Evolutionary conservation across 2,329 filamentous ascomycete genomes (phyloP).

Genomic region (Epichloe typhina): DNA sequence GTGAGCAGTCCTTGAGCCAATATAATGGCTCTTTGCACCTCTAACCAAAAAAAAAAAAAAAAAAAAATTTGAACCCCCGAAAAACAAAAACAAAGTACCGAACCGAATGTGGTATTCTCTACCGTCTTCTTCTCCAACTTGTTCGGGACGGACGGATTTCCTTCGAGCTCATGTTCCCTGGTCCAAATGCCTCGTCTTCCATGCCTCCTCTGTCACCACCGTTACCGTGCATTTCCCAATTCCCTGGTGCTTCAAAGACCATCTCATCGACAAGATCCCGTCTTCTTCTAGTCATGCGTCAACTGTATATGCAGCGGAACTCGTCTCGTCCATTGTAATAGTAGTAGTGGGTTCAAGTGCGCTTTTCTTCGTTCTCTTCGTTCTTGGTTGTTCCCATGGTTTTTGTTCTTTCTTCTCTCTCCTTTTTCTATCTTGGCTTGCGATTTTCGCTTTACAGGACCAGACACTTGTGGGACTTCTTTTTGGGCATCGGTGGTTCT

Average conservation of each 20-base stretch:
- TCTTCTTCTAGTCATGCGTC: constrained; percentile 5
- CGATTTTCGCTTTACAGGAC: constrained; percentile 39
- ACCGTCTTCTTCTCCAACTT: background rate
- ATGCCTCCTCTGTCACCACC: background rate
- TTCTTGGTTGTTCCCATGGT: background rate
- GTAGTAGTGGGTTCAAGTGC: background rate
- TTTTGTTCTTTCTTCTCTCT: constrained; percentile 1
- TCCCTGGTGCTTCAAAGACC: constrained; percentile 3
- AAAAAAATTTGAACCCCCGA: background rate
- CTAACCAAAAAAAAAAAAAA: constrained; percentile 4
- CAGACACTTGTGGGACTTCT: constrained; percentile 57
- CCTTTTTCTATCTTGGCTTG: background rate
- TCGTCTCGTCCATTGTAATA: constrained; percentile 3
- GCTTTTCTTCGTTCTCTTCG: background rate
- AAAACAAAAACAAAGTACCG: background rate
- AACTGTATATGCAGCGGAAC: constrained; percentile 3
- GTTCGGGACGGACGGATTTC: background rate
- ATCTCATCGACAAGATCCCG: constrained; percentile 3
- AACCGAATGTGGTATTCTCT: background rate
- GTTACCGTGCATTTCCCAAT: background rate
- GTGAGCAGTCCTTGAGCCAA: background rate
- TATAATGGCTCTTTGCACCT: background rate
- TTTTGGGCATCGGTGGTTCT: constrained; percentile 75
- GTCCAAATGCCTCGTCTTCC: background rate
- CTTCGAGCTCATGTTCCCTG: background rate